A percentile compares a stretch with the other conserved stretches of the same genome.
Evolutionary conservation across 176 grass and related monocot genomes (phyloP).

Genomic region (Rhipidocladum racemiflorum): DNA sequence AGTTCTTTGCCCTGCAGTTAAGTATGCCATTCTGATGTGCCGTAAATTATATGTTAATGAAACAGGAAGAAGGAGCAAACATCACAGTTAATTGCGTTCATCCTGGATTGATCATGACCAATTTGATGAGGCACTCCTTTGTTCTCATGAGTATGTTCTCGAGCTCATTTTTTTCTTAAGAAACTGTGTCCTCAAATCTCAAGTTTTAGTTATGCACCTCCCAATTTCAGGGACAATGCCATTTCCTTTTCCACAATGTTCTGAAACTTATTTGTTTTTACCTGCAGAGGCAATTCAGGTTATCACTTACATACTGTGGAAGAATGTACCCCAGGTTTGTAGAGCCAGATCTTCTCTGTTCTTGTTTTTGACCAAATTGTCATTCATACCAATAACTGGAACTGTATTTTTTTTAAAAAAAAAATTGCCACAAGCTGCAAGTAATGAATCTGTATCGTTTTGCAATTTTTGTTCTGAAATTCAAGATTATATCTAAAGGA

Average conservation of each 20-base stretch:
- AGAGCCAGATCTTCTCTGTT: constrained; percentile 15
- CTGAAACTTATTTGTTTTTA: constrained; percentile 15
- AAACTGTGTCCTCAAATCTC: neutral
- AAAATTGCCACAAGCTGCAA: neutral
- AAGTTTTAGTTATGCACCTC: neutral
- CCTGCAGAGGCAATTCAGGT: constrained; percentile 55
- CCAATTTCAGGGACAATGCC: neutral
- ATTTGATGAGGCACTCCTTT: constrained; percentile 88
- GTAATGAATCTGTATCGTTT: neutral
- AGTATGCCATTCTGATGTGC: neutral
- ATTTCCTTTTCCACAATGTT: neutral
- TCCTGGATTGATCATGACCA: constrained; percentile 97
- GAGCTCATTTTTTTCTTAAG: neutral
- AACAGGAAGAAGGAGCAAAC: constrained; percentile 87
- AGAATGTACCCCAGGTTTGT: constrained; percentile 82
- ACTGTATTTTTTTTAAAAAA: neutral
- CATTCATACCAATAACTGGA: neutral
- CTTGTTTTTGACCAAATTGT: neutral
- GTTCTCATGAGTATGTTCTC: constrained; percentile 70
- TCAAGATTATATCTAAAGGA: neutral
- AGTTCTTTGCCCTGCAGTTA: neutral
- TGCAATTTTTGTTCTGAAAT: neutral
- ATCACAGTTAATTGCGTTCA: constrained; percentile 82
- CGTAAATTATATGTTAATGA: constrained; percentile 7
- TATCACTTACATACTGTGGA: constrained; percentile 78